Percentiles rank a stretch among this genome's conserved stretches.
phyloP scores from a whole-genome alignment of 345 rosid species.

The Trapa bicornis region DNA sequence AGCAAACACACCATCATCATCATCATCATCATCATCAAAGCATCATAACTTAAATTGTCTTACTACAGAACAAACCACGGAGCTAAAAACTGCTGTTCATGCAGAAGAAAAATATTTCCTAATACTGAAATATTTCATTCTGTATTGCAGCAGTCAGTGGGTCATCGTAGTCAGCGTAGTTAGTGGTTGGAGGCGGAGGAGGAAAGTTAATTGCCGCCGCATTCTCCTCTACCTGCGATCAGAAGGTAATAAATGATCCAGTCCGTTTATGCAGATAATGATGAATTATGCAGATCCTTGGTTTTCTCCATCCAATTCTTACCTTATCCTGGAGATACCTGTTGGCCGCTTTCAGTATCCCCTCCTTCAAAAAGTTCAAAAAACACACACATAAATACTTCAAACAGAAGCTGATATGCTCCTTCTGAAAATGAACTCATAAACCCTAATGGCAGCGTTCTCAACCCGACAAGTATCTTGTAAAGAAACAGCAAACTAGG shows the following conservation, averaged over 20 bases:
- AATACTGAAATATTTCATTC: constrained; percentile 47
- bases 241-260: neutral
- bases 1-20: no score
- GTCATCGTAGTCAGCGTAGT: constrained; percentile 24
- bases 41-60: no score
- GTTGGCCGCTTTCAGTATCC: constrained; percentile 58
- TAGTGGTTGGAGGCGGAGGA: constrained; percentile 26
- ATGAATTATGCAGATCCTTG: neutral
- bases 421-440: neutral
- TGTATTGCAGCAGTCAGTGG: constrained; percentile 42
- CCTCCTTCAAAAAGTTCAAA: constrained; percentile 33
- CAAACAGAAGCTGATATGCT: neutral
- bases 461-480: no score
- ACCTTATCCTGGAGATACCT: constrained; percentile 74
- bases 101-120: constrained; percentile 7
- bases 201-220: constrained; percentile 29
- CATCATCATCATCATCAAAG: no score
- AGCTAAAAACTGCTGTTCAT: no score
- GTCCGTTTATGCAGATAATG: neutral
- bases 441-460: no score
- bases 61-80: no score
- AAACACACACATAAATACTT: neutral
- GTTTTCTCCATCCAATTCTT: neutral
- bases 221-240: constrained; percentile 40
- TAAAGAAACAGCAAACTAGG: neutral